Conservation (phyloP, 1,284 basidiomycete genomes). For the Leccinum solheimii region DNA sequence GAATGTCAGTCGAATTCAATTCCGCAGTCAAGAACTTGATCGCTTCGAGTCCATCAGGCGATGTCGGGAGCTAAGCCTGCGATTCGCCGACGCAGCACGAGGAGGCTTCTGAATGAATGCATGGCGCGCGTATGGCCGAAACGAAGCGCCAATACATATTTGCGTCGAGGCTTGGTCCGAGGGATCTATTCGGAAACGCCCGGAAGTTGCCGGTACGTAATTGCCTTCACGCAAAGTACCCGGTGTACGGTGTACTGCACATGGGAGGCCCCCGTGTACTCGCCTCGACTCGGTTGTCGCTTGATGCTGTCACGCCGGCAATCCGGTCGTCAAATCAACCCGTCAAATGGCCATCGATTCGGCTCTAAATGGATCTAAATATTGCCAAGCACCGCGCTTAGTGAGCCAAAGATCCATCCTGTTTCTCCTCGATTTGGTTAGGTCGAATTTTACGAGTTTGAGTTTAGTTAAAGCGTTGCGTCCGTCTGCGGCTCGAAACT, state of each 20-base stretch:
- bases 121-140: too few relatives aligned
- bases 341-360: neutral
- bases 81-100: slow-evolving; percentile 4
- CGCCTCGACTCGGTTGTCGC: neutral
- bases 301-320: neutral
- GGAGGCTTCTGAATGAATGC: neutral
- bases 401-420: neutral
- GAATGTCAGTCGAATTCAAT: slow-evolving; percentile 1
- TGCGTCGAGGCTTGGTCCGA: neutral
- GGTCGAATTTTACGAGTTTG: neutral
- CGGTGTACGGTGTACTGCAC: neutral
- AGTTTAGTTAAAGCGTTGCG: too few relatives aligned
- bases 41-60: slow-evolving; percentile 7
- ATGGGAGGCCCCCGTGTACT: neutral
- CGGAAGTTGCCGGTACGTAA: neutral
- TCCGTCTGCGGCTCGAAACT: too few relatives aligned
- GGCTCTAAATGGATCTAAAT: neutral
- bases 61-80: neutral
- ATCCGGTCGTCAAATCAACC: neutral
- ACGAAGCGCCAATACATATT: neutral
- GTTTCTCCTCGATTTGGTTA: neutral
- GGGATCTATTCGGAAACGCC: neutral
- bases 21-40: slow-evolving; percentile 5
- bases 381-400: neutral
- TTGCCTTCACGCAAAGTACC: neutral